A percentile compares a stretch with the other conserved stretches of the same genome.
These are phyloP conservation scores for Vitis hybrid DNA, from an alignment of 177 flowering plant species.

Conservation along the genomic window DNA sequence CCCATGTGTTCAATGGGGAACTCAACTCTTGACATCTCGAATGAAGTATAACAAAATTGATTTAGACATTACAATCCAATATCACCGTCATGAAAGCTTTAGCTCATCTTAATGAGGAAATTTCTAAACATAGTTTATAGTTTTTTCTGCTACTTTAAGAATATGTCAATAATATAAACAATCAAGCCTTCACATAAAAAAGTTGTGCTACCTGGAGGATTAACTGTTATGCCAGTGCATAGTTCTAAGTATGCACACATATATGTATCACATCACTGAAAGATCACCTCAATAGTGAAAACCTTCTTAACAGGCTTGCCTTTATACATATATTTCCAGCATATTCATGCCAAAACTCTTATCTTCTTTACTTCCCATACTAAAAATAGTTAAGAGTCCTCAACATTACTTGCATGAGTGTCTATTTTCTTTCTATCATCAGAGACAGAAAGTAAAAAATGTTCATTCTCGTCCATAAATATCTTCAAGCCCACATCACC, in stretches of 20 bases:
- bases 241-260: slow-evolving; percentile 51
- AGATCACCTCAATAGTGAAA: slow-evolving; percentile 42
- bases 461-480: slow-evolving; percentile 17
- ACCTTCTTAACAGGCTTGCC: slow-evolving; percentile 30
- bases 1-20: too few relatives aligned
- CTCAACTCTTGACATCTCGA: too few relatives aligned
- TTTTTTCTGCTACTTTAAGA: too few relatives aligned
- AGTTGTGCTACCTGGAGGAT: slow-evolving; percentile 59
- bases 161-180: background rate
- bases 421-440: slow-evolving; percentile 10
- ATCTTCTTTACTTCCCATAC: slow-evolving; percentile 7
- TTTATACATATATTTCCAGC: slow-evolving; percentile 12
- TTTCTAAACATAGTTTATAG: too few relatives aligned
- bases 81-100: too few relatives aligned
- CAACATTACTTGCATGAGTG: slow-evolving; percentile 5
- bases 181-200: background rate
- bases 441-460: background rate
- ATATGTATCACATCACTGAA: slow-evolving; percentile 63
- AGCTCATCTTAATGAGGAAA: too few relatives aligned
- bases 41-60: too few relatives aligned
- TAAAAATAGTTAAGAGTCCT: slow-evolving; percentile 7
- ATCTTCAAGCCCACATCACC: slow-evolving; percentile 12
- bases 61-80: too few relatives aligned
- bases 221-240: slow-evolving; percentile 62
- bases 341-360: slow-evolving; percentile 10